phyloP scores from a whole-genome alignment of 192 early-diverging fungal genomes.

The Chytriomyces sp. region DNA sequence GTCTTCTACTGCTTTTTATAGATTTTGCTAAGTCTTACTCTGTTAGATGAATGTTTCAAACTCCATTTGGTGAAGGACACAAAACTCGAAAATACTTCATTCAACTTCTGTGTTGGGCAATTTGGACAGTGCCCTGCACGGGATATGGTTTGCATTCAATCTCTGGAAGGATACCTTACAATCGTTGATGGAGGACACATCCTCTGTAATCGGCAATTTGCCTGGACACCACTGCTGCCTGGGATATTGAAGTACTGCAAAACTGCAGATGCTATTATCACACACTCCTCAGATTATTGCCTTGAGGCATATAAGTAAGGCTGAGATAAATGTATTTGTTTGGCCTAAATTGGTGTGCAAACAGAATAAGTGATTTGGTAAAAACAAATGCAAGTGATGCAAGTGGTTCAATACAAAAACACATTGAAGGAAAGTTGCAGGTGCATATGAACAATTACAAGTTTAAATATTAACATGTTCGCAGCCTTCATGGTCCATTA shows the following conservation, averaged over 20 bases:
- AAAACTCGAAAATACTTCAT: not conserved
- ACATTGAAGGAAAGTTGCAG: not conserved
- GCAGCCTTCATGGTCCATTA: conserved; percentile 13
- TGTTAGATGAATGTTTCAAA: too few relatives aligned
- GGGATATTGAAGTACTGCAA: conserved; percentile 17
- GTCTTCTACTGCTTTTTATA: not conserved
- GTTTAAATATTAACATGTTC: not conserved
- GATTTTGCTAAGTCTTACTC: not conserved
- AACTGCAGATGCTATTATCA: conserved; percentile 15
- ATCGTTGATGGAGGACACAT: conserved; percentile 15
- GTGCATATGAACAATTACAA: not conserved
- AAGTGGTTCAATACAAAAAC: not conserved
- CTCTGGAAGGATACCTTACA: conserved; percentile 14
- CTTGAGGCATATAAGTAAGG: not conserved
- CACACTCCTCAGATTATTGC: conserved; percentile 10
- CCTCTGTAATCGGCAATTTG: not conserved
- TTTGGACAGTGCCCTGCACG: conserved; percentile 4
- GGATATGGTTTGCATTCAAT: conserved; percentile 26
- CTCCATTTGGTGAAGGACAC: not conserved
- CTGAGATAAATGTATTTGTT: not conserved
- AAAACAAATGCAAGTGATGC: not conserved
- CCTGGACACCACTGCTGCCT: conserved; percentile 1
- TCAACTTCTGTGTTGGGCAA: conserved; percentile 6
- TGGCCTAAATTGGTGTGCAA: not conserved
- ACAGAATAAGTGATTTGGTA: not conserved